These are phyloP conservation scores for Balansia obtecta DNA, from an alignment of 2,329 filamentous ascomycete species.

Conservation along the genomic window DNA sequence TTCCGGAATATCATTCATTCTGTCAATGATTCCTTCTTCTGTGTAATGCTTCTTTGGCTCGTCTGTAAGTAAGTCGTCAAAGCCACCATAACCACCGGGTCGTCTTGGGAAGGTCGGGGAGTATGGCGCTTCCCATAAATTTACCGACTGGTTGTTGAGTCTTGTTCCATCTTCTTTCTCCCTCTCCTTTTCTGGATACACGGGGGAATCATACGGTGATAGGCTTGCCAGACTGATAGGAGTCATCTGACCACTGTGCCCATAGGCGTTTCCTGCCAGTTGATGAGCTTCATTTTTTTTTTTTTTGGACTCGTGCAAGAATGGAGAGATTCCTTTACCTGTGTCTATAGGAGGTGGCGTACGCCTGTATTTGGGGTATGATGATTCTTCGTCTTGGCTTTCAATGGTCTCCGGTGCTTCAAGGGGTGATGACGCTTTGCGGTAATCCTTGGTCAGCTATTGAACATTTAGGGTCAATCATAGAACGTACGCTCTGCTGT, in stretches of 20 bases:
- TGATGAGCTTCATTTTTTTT: not conserved
- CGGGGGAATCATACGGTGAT: constrained; percentile 51
- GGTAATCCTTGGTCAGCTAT: not conserved
- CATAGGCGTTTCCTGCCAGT: constrained; percentile 20
- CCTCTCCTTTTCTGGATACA: constrained; percentile 36
- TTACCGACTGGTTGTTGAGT: constrained; percentile 12
- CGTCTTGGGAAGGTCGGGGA: constrained; percentile 10
- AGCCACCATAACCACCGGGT: constrained; percentile 38
- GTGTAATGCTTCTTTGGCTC: constrained; percentile 8
- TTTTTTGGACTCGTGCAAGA: not conserved
- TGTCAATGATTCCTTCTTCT: constrained; percentile 35
- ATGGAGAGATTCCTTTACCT: constrained; percentile 31
- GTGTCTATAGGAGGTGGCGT: constrained; percentile 38
- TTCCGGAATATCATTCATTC: constrained; percentile 52
- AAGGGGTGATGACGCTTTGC: constrained; percentile 26
- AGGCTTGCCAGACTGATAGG: constrained; percentile 49
- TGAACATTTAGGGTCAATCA: not conserved
- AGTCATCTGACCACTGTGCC: constrained; percentile 46
- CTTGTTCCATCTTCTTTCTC: constrained; percentile 32
- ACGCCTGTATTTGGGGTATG: constrained; percentile 25
- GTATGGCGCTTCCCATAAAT: not conserved
- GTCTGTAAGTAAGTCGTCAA: constrained; percentile 12
- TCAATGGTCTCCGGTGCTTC: constrained; percentile 18
- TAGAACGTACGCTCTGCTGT: constrained; percentile 32
- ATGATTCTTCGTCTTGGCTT: constrained; percentile 13